phyloP scores from a whole-genome alignment of 371 early-diverging fungal genomes.

The Actinomortierella ambigua region DNA sequence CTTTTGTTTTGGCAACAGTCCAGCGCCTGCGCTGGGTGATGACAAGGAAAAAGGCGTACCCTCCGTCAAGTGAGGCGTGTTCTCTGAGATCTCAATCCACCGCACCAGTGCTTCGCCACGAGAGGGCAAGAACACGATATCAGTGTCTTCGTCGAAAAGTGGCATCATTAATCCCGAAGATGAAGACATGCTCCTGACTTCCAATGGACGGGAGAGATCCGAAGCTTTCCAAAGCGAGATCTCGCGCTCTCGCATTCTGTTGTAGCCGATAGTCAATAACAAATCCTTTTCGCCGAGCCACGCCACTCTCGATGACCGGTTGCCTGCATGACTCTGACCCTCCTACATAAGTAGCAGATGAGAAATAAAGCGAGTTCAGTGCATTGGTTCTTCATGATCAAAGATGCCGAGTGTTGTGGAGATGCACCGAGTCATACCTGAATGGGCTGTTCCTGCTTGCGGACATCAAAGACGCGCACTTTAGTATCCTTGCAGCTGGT shows the following conservation, averaged over 20 bases:
- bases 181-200: conserved; percentile 57
- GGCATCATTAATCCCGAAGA: conserved; percentile 71
- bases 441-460: conserved; percentile 40
- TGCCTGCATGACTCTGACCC: conserved; percentile 61
- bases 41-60: conserved; percentile 54
- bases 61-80: conserved; percentile 53
- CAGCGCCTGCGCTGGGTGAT: conserved; percentile 57
- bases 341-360: conserved; percentile 23
- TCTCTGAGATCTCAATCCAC: conserved; percentile 61
- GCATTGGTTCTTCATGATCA: too few species aligned
- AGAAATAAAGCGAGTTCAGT: too few species aligned
- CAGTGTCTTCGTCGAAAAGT: conserved; percentile 80
- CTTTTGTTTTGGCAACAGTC: conserved; percentile 70
- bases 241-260: conserved; percentile 69
- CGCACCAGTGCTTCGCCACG: conserved; percentile 73
- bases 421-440: too few species aligned
- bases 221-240: conserved; percentile 75
- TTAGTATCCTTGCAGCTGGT: conserved; percentile 59
- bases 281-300: conserved; percentile 71
- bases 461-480: conserved; percentile 68
- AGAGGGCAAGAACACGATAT: conserved; percentile 61
- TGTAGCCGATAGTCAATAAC: conserved; percentile 72
- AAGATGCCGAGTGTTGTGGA: too few species aligned
- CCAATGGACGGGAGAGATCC: conserved; percentile 59
- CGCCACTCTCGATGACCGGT: conserved; percentile 66